Percentiles rank a stretch among this genome's conserved stretches.
Evolutionary conservation across 306 rosid genomes (phyloP).

Genomic region (Begonia peltatifolia): DNA sequence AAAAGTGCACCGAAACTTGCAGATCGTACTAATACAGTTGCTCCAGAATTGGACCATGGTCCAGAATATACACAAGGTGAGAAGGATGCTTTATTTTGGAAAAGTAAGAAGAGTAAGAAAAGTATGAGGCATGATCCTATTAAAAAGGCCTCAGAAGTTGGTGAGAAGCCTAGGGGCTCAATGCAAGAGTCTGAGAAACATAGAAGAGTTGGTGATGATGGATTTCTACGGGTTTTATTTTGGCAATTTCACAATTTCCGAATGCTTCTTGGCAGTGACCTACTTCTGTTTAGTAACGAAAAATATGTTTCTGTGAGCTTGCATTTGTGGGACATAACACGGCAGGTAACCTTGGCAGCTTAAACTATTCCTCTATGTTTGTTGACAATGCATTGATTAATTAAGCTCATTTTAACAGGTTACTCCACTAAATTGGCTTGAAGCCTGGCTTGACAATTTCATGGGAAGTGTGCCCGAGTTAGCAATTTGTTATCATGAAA

Average conservation of each 20-base stretch:
- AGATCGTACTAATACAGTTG: slow-evolving; percentile 32
- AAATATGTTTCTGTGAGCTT: slow-evolving; percentile 93
- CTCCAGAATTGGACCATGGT: slow-evolving; percentile 30
- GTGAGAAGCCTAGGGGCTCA: slow-evolving; percentile 54
- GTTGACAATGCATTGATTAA: slow-evolving; percentile 2
- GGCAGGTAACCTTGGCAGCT: slow-evolving; percentile 36
- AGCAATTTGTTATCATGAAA: slow-evolving; percentile 88
- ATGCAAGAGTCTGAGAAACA: slow-evolving; percentile 79
- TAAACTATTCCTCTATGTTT: slow-evolving; percentile 5
- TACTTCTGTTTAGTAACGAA: slow-evolving; percentile 86
- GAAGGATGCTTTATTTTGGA: slow-evolving; percentile 42
- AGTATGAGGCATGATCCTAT: slow-evolving; percentile 37
- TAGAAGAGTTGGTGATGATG: slow-evolving; percentile 57
- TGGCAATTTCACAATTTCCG: slow-evolving; percentile 98
- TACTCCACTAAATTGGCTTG: slow-evolving; percentile 93
- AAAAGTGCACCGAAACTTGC: slow-evolving; percentile 40
- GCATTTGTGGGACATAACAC: slow-evolving; percentile 92
- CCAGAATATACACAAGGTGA: slow-evolving; percentile 46
- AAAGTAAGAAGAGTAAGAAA: slow-evolving; percentile 50
- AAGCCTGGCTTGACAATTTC: slow-evolving; percentile 98
- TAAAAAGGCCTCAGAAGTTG: slow-evolving; percentile 65
- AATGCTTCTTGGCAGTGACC: slow-evolving; percentile 90
- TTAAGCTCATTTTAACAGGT: slow-evolving; percentile 33
- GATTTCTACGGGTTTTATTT: slow-evolving; percentile 65
- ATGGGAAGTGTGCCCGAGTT: slow-evolving; percentile 98